These are phyloP conservation scores for Neurospora sp. DNA, from an alignment of 495 filamentous ascomycete species.

Conservation along the genomic window DNA sequence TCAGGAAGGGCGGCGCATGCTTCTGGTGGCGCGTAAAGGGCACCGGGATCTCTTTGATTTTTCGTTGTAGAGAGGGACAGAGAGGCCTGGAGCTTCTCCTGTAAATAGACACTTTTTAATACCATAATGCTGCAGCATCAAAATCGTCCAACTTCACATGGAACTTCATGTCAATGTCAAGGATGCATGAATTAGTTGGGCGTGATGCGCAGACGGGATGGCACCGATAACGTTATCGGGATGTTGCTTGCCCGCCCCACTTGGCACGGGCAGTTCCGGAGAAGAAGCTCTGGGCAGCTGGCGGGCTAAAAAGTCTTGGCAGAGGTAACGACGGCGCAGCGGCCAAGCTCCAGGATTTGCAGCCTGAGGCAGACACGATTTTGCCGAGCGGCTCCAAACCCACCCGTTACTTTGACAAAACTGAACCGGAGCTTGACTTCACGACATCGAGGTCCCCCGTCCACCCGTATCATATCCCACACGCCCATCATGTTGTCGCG, in stretches of 20 bases:
- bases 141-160: background rate
- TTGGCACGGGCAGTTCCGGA: background rate
- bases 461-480: slow-evolving; percentile 22
- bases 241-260: background rate
- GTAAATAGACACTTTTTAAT: background rate
- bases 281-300: background rate
- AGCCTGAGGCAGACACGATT: slow-evolving; percentile 23
- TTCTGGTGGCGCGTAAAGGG: background rate
- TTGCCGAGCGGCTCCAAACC: slow-evolving; percentile 26
- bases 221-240: background rate
- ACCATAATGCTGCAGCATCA: background rate
- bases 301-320: background rate
- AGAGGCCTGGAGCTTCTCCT: background rate
- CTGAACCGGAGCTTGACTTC: slow-evolving; percentile 21
- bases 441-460: slow-evolving; percentile 26
- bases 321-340: background rate
- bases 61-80: background rate
- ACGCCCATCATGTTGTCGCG: slow-evolving; percentile 49
- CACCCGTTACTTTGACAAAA: slow-evolving; percentile 21
- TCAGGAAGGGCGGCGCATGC: slow-evolving; percentile 1
- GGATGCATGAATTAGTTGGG: background rate
- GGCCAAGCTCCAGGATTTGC: background rate
- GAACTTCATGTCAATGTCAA: background rate
- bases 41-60: slow-evolving; percentile 3
- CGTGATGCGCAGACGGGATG: background rate